Conservation (phyloP, 352 stramenopile genomes). For the Globisporangium lucens region DNA sequence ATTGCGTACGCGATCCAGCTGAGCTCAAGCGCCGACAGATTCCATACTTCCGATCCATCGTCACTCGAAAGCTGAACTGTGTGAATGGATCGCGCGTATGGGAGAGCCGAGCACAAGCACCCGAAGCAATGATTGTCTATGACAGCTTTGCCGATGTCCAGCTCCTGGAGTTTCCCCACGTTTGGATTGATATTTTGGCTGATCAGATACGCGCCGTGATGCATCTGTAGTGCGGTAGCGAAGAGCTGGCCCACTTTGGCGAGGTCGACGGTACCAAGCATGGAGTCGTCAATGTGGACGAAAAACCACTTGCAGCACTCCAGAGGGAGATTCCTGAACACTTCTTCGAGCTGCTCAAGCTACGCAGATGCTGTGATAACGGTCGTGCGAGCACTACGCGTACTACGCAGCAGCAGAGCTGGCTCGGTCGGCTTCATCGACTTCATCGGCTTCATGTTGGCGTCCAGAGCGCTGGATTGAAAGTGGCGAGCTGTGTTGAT, state of each 20-base stretch:
- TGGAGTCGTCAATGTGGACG: not conserved
- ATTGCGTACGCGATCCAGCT: conserved; percentile 7
- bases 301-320: not conserved
- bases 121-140: not conserved
- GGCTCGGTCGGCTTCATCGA: not conserved
- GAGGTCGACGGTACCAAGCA: not conserved
- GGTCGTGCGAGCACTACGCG: not conserved
- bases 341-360: not conserved
- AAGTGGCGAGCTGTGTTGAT: not conserved
- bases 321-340: not conserved
- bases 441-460: not conserved
- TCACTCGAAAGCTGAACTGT: not conserved
- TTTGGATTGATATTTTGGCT: not conserved
- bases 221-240: not conserved
- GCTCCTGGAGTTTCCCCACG: not conserved
- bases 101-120: conserved; percentile 6
- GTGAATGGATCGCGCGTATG: not conserved
- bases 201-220: not conserved
- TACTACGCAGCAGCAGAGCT: not conserved
- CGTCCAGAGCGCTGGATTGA: not conserved
- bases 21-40: not conserved
- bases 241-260: not conserved
- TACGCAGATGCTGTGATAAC: not conserved
- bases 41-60: not conserved
- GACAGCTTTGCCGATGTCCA: not conserved